Evolutionary conservation across 768 basidiomycete genomes (phyloP), one percentile per base, ranked within the genome.

Genomic region (Hygrophorus pudorinus): DNA sequence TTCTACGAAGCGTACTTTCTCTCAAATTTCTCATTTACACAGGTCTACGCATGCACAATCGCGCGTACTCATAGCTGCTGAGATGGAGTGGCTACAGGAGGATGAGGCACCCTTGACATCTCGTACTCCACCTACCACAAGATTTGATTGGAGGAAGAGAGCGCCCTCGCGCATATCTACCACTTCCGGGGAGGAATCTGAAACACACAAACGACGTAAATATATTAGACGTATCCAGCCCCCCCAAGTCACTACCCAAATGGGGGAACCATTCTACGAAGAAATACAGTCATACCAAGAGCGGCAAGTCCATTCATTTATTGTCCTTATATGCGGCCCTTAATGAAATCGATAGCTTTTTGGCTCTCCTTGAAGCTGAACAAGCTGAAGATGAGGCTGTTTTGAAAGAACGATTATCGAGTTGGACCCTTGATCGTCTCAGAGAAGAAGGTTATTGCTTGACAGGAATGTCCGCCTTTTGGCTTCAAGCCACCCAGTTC

Each of bases 381-480:
- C 78, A 81, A 56, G 68, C 65, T 1, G 77, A 85, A 52, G 76
- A 74, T 31, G 77, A 81, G 49, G 69, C 70, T 1, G 67, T 75
- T 1, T 56, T 85, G 17, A 68, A 68, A 40, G 68, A 83, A 48
- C 76, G 88, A 29, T 67, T 91, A 12, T 66, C 76, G 1, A 73
- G 70, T 12, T 89, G 87, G 88, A 66, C 75, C 9, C 45, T 81
- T 3, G 64, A 70, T 20, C 70, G 74, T 16, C 63, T 90, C 34
- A 62, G 70, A 50, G 64, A 72, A n/a, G 81, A 83, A 51, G 88
- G 88, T 0, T 89, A 86, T 53, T 75, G 78, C 41, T 54, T 91
- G 27, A 80, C 78, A 0, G 76, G 67, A 13, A 62, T 89, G 17
- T 69, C 62, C 12, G 85, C 74, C 0, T 89, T 72, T 55, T 87